Evolutionary conservation across 768 basidiomycete genomes (phyloP), one percentile per base, ranked within the genome.

Genomic region (Termitomyces sp.): DNA sequence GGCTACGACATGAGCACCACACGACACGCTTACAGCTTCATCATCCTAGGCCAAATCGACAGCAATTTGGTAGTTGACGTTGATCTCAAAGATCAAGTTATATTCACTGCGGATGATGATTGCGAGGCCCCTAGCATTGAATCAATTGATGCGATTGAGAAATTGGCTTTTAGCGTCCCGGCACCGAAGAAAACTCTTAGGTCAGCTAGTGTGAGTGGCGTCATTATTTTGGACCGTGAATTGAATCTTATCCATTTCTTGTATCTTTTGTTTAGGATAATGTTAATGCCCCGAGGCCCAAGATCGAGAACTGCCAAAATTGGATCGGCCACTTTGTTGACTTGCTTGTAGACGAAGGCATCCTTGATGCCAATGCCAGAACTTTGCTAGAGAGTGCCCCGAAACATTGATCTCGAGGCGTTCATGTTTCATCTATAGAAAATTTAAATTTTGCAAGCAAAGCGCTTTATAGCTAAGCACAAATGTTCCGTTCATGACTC

Each of bases 241-340:
- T 29, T n/a, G n/a, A 31, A 7, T 9, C 4, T 15, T 57, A 17
- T 17, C 40, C 15, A 42, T 49, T 38, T 36, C n/a, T 43, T 57
- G 5, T 12, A 7, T 32, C 20, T 37, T 48, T 31, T 45, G n/a
- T 9, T 5, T 48, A 57, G 56, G 46, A 57, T 2, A 14, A 14
- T 5, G 14, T 6, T 8, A 17, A 45, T 7, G 25, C 12, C 17
- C 47, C 32, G 25, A 47, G 15, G 5, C 45, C 47, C 34, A 57
- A 38, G 45, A 57, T 57, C 34, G 34, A 57, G 20, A 57, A 48
- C 20, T 57, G 56, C n/a, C 56, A 57, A 36, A 57, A 49, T 6
- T 57, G 56, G 56, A 49, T 57, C 17, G 45, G 45, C 47, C 32
- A 37, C 46, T 57, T 57, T 57, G 47, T 57, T 25, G 47, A 57